Evolutionary conservation across 352 stramenopile genomes (phyloP).

Genomic region (Phytophthora niederhauseri): DNA sequence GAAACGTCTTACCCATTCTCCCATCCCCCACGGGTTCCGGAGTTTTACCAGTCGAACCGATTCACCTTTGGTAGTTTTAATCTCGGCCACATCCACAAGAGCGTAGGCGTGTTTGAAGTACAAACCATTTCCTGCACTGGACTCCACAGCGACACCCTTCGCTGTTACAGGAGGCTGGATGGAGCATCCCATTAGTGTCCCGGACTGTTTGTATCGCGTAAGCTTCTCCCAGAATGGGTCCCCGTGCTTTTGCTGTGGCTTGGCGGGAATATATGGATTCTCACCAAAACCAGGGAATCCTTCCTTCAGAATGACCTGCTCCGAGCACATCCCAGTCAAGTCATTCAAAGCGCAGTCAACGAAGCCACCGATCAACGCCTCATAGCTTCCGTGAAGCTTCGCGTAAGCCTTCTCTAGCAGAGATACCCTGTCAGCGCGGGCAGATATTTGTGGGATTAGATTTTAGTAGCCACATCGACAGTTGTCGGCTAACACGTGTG

Average conservation of each 20-base stretch:
- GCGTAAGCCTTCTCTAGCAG: slow-evolving; percentile 94
- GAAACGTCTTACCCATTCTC: slow-evolving; percentile 89
- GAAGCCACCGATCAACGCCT: slow-evolving; percentile 90
- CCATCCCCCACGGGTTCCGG: slow-evolving; percentile 92
- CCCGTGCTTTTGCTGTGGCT: slow-evolving; percentile 45
- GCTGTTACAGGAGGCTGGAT: slow-evolving; percentile 80
- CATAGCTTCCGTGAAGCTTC: slow-evolving; percentile 92
- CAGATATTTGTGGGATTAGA: neutral
- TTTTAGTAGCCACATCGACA: neutral
- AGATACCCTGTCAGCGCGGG: slow-evolving; percentile 62
- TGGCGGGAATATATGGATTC: slow-evolving; percentile 58
- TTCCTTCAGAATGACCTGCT: slow-evolving; percentile 88
- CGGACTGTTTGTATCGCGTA: slow-evolving; percentile 73
- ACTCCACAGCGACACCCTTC: slow-evolving; percentile 71
- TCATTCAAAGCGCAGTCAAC: slow-evolving; percentile 91
- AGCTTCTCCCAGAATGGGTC: slow-evolving; percentile 89
- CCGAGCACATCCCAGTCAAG: slow-evolving; percentile 89
- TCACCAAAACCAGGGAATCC: slow-evolving; percentile 83
- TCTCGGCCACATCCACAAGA: slow-evolving; percentile 76
- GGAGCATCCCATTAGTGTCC: slow-evolving; percentile 92
- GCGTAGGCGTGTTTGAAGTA: slow-evolving; percentile 92
- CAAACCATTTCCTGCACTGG: slow-evolving; percentile 79
- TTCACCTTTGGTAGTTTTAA: slow-evolving; percentile 64
- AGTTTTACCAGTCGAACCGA: slow-evolving; percentile 76
- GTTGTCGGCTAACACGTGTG: neutral